These are phyloP conservation scores for Orbilia javanica DNA, from an alignment of 2,329 filamentous ascomycete species.

Conservation along the genomic window DNA sequence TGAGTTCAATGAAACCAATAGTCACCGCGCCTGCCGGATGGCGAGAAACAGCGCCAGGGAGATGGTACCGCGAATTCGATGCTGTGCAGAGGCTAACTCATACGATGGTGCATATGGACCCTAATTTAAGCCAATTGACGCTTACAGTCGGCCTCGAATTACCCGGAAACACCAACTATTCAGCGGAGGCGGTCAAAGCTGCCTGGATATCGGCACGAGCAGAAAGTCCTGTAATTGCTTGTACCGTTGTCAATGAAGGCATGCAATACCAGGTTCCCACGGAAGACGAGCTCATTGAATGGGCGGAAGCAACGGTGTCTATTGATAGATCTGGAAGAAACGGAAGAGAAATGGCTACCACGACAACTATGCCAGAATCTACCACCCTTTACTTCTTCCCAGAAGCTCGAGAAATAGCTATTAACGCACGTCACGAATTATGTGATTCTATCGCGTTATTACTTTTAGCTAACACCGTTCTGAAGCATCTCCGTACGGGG, in stretches of 20 bases:
- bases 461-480: background rate
- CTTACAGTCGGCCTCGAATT: background rate
- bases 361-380: background rate
- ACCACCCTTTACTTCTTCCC: background rate
- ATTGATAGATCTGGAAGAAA: slow-evolving; percentile 7
- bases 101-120: background rate
- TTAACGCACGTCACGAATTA: background rate
- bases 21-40: background rate
- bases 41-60: background rate
- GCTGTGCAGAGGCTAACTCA: background rate
- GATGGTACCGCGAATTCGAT: background rate
- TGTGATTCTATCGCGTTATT: background rate
- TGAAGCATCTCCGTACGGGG: background rate
- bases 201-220: background rate
- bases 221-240: background rate
- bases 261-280: slow-evolving; percentile 11
- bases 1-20: no score
- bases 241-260: background rate
- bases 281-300: background rate
- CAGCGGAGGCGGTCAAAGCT: background rate
- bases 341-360: background rate
- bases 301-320: slow-evolving; percentile 12
- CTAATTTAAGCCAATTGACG: background rate
- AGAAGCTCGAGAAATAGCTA: background rate
- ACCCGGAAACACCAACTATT: background rate